Evolutionary conservation across 441 rosid genomes (phyloP).

Genomic region (Gossypium schwendimanii): DNA sequence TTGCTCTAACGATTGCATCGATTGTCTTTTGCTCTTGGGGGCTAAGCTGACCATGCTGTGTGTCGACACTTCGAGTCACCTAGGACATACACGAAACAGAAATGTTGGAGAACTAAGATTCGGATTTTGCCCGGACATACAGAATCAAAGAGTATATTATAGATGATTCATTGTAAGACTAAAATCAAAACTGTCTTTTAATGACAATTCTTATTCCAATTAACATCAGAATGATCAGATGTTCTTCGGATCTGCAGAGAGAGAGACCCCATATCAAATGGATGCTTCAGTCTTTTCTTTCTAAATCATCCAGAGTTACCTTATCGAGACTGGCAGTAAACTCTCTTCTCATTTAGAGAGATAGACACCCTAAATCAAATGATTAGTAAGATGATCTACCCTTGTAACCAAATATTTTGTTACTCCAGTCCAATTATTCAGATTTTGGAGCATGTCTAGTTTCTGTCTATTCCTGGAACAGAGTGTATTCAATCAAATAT

Average conservation of each 20-base stretch:
- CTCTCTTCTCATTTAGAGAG: not conserved
- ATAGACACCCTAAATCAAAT: not conserved
- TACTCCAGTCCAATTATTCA: not conserved
- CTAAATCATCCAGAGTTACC: not conserved
- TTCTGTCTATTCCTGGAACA: not conserved
- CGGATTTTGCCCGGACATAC: not conserved
- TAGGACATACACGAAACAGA: conserved; percentile 18
- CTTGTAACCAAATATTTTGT: not conserved
- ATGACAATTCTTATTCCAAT: not conserved
- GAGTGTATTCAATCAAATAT: not conserved
- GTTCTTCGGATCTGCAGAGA: not conserved
- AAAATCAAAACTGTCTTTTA: not conserved
- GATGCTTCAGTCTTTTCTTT: not conserved
- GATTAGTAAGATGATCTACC: not conserved
- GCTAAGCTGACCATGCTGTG: conserved; percentile 53
- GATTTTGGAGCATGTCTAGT: not conserved
- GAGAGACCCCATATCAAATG: not conserved
- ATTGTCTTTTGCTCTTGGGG: conserved; percentile 83
- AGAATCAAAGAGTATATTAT: not conserved
- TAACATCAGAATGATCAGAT: not conserved
- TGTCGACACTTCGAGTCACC: conserved; percentile 93
- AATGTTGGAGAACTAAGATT: not conserved
- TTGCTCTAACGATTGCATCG: conserved; percentile 84
- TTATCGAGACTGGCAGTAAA: not conserved
- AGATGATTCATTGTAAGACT: not conserved